phyloP scores from a whole-genome alignment of 225 moss, liverwort and hornwort species.

The Pseudisothecium myosuroides region DNA sequence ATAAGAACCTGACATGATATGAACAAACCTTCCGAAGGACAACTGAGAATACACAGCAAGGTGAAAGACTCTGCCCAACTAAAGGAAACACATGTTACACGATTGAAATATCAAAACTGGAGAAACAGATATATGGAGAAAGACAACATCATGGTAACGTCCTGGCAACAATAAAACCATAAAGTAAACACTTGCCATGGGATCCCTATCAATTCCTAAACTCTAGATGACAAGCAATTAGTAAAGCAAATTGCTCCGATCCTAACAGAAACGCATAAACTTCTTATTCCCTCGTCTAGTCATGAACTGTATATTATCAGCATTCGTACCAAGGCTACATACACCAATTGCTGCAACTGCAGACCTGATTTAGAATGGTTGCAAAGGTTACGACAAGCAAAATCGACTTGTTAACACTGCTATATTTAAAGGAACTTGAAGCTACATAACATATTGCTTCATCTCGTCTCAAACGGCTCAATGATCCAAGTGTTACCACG shows the following conservation, averaged over 20 bases:
- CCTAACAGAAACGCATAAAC: neutral
- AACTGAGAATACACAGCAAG: neutral
- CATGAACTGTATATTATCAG: neutral
- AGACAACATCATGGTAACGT: neutral
- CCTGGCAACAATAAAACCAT: neutral
- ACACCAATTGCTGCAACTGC: neutral
- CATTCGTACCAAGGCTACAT: neutral
- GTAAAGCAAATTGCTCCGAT: neutral
- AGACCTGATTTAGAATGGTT: neutral
- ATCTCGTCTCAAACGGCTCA: neutral
- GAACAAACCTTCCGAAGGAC: neutral
- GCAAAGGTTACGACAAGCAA: neutral
- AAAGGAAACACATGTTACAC: neutral
- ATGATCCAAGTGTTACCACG: neutral
- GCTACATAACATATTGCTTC: neutral
- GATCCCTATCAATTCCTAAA: neutral
- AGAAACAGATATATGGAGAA: neutral
- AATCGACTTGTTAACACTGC: neutral
- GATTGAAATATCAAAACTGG: neutral
- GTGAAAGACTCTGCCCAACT: neutral
- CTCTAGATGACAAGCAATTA: neutral
- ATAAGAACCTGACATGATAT: neutral
- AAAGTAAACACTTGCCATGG: neutral
- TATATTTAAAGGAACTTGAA: too few species aligned
- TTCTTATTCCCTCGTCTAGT: neutral